Evolutionary conservation across 768 basidiomycete genomes (phyloP).

Genomic region (Serendipita indica): DNA sequence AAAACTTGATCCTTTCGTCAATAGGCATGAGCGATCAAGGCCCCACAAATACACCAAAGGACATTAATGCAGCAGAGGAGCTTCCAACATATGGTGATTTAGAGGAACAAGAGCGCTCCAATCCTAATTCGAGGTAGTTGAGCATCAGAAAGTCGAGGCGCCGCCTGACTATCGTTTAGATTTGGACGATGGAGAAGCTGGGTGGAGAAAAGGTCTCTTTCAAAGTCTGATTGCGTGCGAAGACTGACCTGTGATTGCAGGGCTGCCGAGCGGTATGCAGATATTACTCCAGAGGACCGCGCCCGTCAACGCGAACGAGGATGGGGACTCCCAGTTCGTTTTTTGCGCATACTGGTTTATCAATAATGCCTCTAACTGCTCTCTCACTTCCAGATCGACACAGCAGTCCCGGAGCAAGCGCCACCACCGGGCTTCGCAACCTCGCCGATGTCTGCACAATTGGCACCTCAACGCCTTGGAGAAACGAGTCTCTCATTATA

Average conservation of each 20-base stretch:
- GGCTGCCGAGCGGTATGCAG: conserved; percentile 69
- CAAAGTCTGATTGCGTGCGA: not conserved
- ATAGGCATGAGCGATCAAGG: too few species aligned
- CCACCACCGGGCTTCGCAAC: conserved; percentile 18
- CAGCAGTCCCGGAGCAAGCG: conserved; percentile 26
- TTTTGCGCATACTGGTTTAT: conserved; percentile 8
- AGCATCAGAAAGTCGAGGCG: conserved; percentile 4
- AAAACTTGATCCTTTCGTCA: too few species aligned
- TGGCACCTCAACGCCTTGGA: conserved; percentile 12
- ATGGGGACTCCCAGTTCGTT: conserved; percentile 43
- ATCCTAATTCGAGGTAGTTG: conserved; percentile 57
- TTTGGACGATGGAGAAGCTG: conserved; percentile 77
- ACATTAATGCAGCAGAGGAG: conserved; percentile 39
- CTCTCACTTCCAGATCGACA: conserved; percentile 18
- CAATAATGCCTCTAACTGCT: conserved; percentile 11
- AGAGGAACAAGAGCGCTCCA: conserved; percentile 46
- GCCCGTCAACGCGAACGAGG: conserved; percentile 46
- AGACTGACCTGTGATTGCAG: conserved; percentile 25
- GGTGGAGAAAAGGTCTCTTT: conserved; percentile 68
- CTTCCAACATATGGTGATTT: conserved; percentile 72
- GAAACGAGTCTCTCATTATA: conserved; percentile 56
- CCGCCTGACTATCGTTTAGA: conserved; percentile 25
- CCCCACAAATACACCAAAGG: too few species aligned
- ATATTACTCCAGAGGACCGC: conserved; percentile 44
- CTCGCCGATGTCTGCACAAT: conserved; percentile 5